phyloP scores from a whole-genome alignment of 2,329 filamentous ascomycete genomes.

The Cladosporium phlei region DNA sequence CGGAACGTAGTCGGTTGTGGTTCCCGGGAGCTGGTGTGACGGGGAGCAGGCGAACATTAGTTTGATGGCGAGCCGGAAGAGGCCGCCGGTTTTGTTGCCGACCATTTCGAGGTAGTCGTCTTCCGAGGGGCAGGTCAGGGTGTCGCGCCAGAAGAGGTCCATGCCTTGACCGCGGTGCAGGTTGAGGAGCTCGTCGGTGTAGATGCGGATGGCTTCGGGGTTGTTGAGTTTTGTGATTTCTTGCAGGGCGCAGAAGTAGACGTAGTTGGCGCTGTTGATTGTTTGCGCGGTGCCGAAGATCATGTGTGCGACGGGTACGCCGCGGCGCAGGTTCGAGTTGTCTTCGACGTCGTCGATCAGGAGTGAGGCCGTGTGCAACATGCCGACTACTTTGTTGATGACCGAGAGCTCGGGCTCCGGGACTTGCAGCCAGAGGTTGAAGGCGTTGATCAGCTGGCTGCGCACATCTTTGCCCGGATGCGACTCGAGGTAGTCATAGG shows the following conservation, averaged over 20 bases:
- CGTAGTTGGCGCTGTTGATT: conserved; percentile 86
- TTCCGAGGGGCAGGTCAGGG: conserved; percentile 74
- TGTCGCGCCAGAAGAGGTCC: conserved; percentile 88
- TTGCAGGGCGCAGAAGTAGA: conserved; percentile 75
- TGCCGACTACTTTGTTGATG: conserved; percentile 74
- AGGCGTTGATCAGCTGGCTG: conserved; percentile 71
- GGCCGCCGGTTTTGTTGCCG: conserved; percentile 80
- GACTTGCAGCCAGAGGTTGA: conserved; percentile 75
- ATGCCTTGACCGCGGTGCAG: conserved; percentile 84
- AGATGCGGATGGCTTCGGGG: conserved; percentile 63
- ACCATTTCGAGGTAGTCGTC: conserved; percentile 95
- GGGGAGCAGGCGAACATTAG: conserved; percentile 75
- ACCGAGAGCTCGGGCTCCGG: conserved; percentile 64
- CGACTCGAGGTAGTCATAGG: conserved; percentile 73
- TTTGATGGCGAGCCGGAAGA: conserved; percentile 80
- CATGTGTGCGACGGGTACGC: conserved; percentile 74
- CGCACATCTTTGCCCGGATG: conserved; percentile 84
- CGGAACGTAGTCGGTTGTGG: conserved; percentile 64
- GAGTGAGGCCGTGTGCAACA: conserved; percentile 80
- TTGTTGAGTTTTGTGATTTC: conserved; percentile 69
- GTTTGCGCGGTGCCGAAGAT: conserved; percentile 85
- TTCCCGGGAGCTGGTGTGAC: conserved; percentile 24
- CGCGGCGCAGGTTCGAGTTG: conserved; percentile 68
- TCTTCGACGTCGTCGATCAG: conserved; percentile 89
- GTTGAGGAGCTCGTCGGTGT: conserved; percentile 76